Conservation (phyloP, 768 basidiomycete species). For the Leccinum olivaceopallidum region DNA sequence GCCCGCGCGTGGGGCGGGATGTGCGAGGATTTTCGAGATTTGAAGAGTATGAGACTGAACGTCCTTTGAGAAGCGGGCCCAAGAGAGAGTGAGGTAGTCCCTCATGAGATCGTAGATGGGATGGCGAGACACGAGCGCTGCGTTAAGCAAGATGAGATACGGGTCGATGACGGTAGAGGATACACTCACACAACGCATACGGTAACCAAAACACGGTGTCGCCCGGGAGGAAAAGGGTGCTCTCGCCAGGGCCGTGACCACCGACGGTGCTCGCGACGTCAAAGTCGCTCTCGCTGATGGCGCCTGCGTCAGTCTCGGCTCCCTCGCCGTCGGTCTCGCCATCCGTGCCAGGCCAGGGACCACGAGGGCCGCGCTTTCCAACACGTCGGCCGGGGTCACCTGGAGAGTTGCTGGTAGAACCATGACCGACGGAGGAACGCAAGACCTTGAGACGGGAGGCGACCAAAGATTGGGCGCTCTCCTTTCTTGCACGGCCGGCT, state of each 20-base stretch:
- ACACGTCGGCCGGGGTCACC: constrained; percentile 61
- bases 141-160: constrained; percentile 11
- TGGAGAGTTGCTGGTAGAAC: constrained; percentile 42
- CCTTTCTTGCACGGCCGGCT: constrained; percentile 74
- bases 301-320: constrained; percentile 64
- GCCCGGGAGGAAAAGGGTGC: constrained; percentile 83
- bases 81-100: constrained; percentile 93
- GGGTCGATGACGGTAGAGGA: constrained; percentile 1
- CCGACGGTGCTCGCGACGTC: constrained; percentile 74
- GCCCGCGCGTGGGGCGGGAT: constrained; percentile 85
- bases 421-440: constrained; percentile 50
- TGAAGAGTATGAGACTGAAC: constrained; percentile 91
- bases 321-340: constrained; percentile 80
- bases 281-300: constrained; percentile 84
- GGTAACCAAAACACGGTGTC: constrained; percentile 96
- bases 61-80: constrained; percentile 93
- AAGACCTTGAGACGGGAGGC: constrained; percentile 67
- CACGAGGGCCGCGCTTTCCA: constrained; percentile 58
- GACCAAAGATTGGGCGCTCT: constrained; percentile 73
- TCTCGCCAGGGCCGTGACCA: constrained; percentile 83
- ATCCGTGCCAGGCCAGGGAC: constrained; percentile 69
- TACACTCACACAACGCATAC: constrained; percentile 77
- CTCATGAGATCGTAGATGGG: constrained; percentile 95
- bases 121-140: constrained; percentile 86
- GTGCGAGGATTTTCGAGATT: constrained; percentile 84